Evolutionary conservation across 208 protist species (phyloP), one percentile per base, ranked within the genome.

Genomic region (Acanthamoeba triangularis): DNA sequence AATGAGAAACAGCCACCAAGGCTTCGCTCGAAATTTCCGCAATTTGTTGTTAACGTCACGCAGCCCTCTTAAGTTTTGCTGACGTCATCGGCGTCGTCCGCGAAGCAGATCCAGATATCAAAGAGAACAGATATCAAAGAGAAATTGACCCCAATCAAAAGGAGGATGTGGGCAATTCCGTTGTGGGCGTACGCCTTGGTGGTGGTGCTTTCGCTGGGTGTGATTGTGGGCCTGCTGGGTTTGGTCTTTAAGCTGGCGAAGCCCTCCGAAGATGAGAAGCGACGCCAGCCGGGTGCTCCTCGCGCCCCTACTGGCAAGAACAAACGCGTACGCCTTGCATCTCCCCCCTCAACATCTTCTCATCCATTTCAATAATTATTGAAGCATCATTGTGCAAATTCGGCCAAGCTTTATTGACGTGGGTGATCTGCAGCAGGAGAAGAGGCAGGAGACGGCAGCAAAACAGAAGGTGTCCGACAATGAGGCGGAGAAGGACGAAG

Each of bases 401-500:
- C 52, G 11, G 11, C 7, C 52, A 59, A 59, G 52, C 11, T 59
- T 7, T 7, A 59, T 59, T 59, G 16, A 59, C 16, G 7, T 16
- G 11, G 7, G 52, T 23, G 28, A 74, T 72, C 8, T 78, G 69
- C 69, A 78, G 69, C 69, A 41, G 69, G 69, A 78, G 30, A 78
- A 41, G 30, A n/a, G 69, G 30, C 28, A 78, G 33, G 69, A 33
- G 33, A 78, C 13, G 69, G 59, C 3, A 16, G 63, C 63, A 33
- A 78, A 78, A n/a, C 18, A 41, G 16, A 63, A 63, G 59, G 59
- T 28, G 13, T 78, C 69, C 13, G 69, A 78, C 69, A n/a, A 78
- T 44, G 69, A 78, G 28, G 69, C 69, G 11, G 69, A 78, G 28
- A 13, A 78, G 69, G 69, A 78, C n/a, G 65, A 74, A 35, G 69